Conservation (phyloP, 2,329 filamentous ascomycete species). For the Pseudohalonectria lignicola region DNA sequence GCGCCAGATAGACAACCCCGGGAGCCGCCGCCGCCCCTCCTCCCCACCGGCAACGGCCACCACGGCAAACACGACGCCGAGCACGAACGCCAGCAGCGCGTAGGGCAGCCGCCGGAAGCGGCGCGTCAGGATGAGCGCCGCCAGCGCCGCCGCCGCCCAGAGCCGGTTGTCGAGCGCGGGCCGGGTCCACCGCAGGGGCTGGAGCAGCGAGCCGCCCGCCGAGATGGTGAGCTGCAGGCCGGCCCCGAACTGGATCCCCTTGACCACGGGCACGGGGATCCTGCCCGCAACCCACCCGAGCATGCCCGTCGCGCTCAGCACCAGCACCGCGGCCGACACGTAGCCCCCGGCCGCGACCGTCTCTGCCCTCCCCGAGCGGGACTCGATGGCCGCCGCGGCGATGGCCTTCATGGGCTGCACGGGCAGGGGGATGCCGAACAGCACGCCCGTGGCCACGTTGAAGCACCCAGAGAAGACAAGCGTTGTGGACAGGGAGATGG, state of each 20-base stretch:
- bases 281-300: constrained; percentile 60
- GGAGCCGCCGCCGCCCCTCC: constrained; percentile 23
- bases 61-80: constrained; percentile 51
- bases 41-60: constrained; percentile 20
- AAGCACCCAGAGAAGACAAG: constrained; percentile 81
- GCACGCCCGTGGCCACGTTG: constrained; percentile 70
- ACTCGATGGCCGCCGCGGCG: constrained; percentile 74
- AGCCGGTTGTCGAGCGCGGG: constrained; percentile 63
- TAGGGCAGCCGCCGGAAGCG: constrained; percentile 60
- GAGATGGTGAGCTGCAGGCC: constrained; percentile 74
- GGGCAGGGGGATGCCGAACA: constrained; percentile 82
- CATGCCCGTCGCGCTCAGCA: constrained; percentile 73
- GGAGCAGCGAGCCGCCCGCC: constrained; percentile 58
- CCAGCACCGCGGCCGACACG: constrained; percentile 60
- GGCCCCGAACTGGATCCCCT: constrained; percentile 89
- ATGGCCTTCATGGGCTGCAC: constrained; percentile 92
- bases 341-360: constrained; percentile 78
- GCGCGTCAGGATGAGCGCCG: constrained; percentile 59
- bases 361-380: constrained; percentile 52
- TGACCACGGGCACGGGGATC: constrained; percentile 79
- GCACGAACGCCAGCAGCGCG: constrained; percentile 58
- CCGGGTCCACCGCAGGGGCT: constrained; percentile 54
- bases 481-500: constrained; percentile 73
- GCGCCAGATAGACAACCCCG: constrained; percentile 47
- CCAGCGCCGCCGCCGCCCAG: constrained; percentile 65